These are phyloP conservation scores for Aspergillus saccharolyticus DNA, from an alignment of 495 filamentous ascomycete species.

Conservation along the genomic window DNA sequence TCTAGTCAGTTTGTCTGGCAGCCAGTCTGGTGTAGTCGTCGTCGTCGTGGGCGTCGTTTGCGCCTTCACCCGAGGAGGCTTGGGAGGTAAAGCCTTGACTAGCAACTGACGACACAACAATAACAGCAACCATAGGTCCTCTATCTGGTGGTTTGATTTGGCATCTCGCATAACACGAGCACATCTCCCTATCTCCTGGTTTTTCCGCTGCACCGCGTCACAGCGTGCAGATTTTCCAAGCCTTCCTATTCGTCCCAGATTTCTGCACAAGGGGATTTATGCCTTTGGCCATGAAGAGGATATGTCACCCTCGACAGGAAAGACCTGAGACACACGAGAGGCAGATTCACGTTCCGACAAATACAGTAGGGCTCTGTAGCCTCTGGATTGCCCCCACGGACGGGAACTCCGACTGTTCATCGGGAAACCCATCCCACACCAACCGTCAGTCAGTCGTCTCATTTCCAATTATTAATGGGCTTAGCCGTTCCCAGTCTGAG, in stretches of 20 bases:
- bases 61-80: neutral
- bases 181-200: neutral
- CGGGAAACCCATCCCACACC: neutral
- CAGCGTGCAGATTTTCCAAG: neutral
- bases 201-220: neutral
- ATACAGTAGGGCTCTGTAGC: neutral
- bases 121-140: neutral
- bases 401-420: constrained; percentile 1
- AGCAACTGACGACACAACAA: neutral
- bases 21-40: neutral
- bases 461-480: neutral
- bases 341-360: neutral
- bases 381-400: neutral
- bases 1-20: neutral
- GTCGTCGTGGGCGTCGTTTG: constrained; percentile 4
- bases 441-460: neutral
- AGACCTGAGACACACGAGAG: neutral
- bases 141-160: neutral
- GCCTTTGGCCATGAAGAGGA: neutral
- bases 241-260: neutral
- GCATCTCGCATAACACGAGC: neutral
- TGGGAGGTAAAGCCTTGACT: neutral
- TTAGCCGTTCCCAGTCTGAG: neutral
- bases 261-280: neutral
- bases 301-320: neutral